These are phyloP conservation scores for Aspergillus conjunctus DNA, from an alignment of 495 filamentous ascomycete genomes.

Conservation along the genomic window DNA sequence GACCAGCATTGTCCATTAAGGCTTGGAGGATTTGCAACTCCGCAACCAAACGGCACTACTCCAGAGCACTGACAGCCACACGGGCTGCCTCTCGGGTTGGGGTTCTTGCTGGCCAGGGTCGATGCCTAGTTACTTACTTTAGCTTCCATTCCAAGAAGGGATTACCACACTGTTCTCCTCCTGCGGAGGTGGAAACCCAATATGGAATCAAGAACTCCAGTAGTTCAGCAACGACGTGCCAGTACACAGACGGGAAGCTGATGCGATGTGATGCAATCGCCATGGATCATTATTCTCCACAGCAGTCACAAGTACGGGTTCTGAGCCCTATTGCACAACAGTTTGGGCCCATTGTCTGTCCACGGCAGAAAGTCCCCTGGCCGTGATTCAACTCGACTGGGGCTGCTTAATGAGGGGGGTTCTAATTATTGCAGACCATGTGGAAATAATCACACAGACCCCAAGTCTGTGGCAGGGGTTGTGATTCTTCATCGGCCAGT, in stretches of 20 bases:
- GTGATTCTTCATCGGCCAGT: neutral
- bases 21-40: constrained; percentile 21
- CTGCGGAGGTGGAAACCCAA: constrained; percentile 9
- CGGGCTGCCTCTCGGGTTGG: constrained; percentile 15
- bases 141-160: constrained; percentile 1
- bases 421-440: neutral
- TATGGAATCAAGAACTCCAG: constrained; percentile 9
- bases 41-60: constrained; percentile 25
- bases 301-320: constrained; percentile 6
- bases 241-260: constrained; percentile 20
- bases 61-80: constrained; percentile 22
- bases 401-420: neutral
- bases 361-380: constrained; percentile 9
- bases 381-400: neutral
- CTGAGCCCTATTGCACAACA: constrained; percentile 14
- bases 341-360: neutral
- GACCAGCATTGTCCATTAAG: constrained; percentile 13
- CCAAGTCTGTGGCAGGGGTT: neutral
- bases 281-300: constrained; percentile 16
- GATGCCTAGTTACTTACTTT: constrained; percentile 11
- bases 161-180: constrained; percentile 15
- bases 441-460: constrained; percentile 2
- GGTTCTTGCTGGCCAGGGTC: neutral
- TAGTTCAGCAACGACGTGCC: constrained; percentile 7
- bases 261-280: constrained; percentile 23